Evolutionary conservation across 2,329 filamentous ascomycete genomes (phyloP).

Genomic region (Sporothrix brasiliensis): DNA sequence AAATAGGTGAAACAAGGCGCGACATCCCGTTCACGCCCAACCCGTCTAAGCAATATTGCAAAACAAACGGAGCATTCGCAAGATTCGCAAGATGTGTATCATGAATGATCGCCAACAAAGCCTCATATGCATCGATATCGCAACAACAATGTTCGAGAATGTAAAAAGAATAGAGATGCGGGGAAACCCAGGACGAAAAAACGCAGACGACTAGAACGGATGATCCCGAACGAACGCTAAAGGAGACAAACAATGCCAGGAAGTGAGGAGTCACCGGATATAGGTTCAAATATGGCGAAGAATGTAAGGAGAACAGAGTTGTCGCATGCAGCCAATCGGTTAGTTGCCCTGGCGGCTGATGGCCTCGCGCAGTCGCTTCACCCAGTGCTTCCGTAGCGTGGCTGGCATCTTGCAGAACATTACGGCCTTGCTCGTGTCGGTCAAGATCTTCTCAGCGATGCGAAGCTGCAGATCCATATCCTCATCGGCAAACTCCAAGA

Average conservation of each 20-base stretch:
- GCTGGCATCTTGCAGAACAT: slow-evolving; percentile 65
- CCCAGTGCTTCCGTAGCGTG: slow-evolving; percentile 58
- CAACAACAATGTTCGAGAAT: neutral
- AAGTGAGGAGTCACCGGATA: too few species aligned
- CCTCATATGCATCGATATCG: neutral
- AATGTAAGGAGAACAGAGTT: neutral
- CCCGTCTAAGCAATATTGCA: slow-evolving; percentile 14
- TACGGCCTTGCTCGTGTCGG: slow-evolving; percentile 63
- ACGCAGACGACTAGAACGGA: neutral
- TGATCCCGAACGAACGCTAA: neutral
- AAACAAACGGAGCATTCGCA: slow-evolving; percentile 8
- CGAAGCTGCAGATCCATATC: slow-evolving; percentile 62
- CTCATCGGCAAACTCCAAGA: slow-evolving; percentile 60
- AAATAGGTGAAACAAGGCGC: neutral
- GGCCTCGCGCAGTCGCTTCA: slow-evolving; percentile 55
- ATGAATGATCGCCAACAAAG: slow-evolving; percentile 4
- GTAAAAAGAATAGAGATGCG: neutral
- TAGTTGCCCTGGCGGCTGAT: slow-evolving; percentile 40
- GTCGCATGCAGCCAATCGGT: neutral
- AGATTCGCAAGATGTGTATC: slow-evolving; percentile 21
- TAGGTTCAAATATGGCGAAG: neutral
- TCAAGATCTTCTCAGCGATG: slow-evolving; percentile 60
- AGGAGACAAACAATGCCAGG: neutral
- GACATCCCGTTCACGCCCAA: neutral
- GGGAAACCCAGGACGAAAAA: neutral